Evolutionary conservation across 2,329 filamentous ascomycete genomes (phyloP), one percentile per base, ranked within the genome.

Genomic region (Aspergillus vadensis): DNA sequence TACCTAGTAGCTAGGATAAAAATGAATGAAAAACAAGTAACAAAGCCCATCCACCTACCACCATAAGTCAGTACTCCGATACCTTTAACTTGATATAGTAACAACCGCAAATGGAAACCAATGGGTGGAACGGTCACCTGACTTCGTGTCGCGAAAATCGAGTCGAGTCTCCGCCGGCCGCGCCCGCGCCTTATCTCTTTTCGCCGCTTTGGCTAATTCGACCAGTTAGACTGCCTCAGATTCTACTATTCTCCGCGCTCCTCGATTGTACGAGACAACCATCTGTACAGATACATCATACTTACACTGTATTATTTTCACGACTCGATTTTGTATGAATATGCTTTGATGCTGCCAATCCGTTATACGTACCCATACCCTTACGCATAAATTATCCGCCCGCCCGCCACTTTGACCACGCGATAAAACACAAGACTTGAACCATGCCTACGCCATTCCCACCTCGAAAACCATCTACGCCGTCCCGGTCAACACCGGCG

Each of bases 71-170:
- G 30, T 32, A 12, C 30, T 36, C 12, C 2, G 4, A 36, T 0
- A 14, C 30, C 30, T 30, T 3, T 4, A 10, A 30, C 5, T 9
- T 9, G 8, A 9, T n/a, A 2, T 10, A 36, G 32, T 36, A 14
- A 14, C 10, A 36, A 23, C 41, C 19, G 17, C 17, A 44, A 49
- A 43, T 19, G 39, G 39, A 21, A 47, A 25, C 8, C 41, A 44
- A 50, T 2, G 12, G 12, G 32, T 36, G 12, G 47, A 27, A 9
- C 17, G 8, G 15, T 50, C 67, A 69, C 65, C 64, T 69, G 67
- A 66, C 53, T 55, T 60, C 67, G 67, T 61, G 67, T 62, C 65
- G 58, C 58, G 62, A 62, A 58, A 67, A 61, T 57, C 44, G 39
- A 50, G 47, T 47, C 27, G 10, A 32, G 30, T 32, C 10, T 32